Evolutionary conservation across 108 stramenopile species (phyloP), one percentile per base, ranked within the genome.

Genomic region (Chaetoceros muelleri): DNA sequence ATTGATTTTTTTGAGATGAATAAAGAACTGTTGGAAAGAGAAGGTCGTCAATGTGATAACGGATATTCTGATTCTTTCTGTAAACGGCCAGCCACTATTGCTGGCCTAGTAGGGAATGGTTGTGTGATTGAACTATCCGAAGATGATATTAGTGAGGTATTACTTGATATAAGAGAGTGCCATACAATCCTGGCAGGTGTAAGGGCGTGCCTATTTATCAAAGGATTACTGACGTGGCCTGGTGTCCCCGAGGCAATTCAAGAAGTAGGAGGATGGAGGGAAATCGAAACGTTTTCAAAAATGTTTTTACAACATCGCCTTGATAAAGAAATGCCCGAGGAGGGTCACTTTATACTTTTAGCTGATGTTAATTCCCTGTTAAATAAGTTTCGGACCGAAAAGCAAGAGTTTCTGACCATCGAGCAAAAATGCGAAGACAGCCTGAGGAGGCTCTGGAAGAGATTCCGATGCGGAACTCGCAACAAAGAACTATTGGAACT

Each of bases 161-260:
- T 70, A 1, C 30, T 55, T 28, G 78, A 79, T 48, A 62, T 75
- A 50, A n/a, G 54, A 34, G 63, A 67, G 10, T 73, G 69, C 3
- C 67, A 69, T 20, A 34, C 55, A 13, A 69, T 73, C 26, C 52
- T 75, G 13, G 60, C 57, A 2, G 67, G 69, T 19, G 61, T 57
- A 40, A 56, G 65, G 24, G 74, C 78, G 26, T 75, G 74, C 34
- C 63, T 53, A 30, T 79, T 79, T 50, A 52, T 75, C 7, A 55
- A 26, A 13, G 71, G 67, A 26, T 55, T 79, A 17, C 71, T 79
- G 24, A 30, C 58, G 10, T 75, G 71, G 59, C 64, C 74, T 1
- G 78, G 71, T 10, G 74, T 79, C 18, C 44, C 57, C 3, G 60
- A 73, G 24, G 74, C 71, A 29, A 48, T 79, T 26, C 26, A 55